Base-by-base conservation (phyloP, 805 yeast genomes). In the Torulaspora delbrueckii region DNA sequence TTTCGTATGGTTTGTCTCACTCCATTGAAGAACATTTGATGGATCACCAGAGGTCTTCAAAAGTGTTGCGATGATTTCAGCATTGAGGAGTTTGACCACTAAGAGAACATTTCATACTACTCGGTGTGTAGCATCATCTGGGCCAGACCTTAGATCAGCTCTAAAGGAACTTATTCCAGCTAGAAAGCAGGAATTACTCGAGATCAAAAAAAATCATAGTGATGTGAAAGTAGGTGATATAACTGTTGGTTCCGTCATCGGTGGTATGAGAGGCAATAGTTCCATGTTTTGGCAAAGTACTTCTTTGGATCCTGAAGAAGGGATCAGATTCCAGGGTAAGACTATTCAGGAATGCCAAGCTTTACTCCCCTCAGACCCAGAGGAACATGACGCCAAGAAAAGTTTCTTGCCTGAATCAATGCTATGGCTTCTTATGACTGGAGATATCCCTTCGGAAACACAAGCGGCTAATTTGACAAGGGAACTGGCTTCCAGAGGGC, bases 281-380 rank as follows among this genome's bases (percentile, higher is more conserved):
- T 78, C 84, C 42, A 72, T 85, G 62, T 79, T 83, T 46, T 85
- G 93, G 93, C 89, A 84, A 61, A 82, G 88, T 45, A 82, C 90
- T 10, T 80, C 78, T 37, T 78, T 85, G 55, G 91, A 85, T 63
- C 82, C 91, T 43, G 72, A 78, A 43, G 79, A 78, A 59, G 93
- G 93, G 30, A 85, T 85, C 62, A 78, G 82, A 46, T 85, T 85
- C 75, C 86, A 85, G 68, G 89, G 89, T 47, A 72, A 74, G 64
- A 81, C 90, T 48, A 85, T 84, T 55, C 75, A 80, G 54, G 86
- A 84, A 54, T 80, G 86, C 65, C 90, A 82, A 67, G 62, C 68
- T 48, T 67, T 72, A 52, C 74, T 85, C 56, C 90, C 91, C 52
- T 52, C 51, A 4, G 59, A 53, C 30, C 47, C 55, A 14, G 42